phyloP scores from a whole-genome alignment of 2,329 filamentous ascomycete genomes.

The Fusarium siculi region DNA sequence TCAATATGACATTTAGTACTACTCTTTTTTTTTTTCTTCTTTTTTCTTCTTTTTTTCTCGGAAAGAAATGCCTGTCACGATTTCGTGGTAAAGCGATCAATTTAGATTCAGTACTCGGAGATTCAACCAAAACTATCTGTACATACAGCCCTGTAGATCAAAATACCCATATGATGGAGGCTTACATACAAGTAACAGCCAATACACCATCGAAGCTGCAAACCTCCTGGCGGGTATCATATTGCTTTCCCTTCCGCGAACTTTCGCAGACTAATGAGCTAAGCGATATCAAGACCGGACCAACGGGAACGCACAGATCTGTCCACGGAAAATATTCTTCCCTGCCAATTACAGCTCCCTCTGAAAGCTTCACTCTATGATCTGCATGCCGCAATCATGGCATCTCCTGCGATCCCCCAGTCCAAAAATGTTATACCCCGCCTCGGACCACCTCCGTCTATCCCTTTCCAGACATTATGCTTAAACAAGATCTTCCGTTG shows the following conservation, averaged over 20 bases:
- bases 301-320: not conserved
- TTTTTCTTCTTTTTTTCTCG: too few relatives aligned
- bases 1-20: fast-evolving
- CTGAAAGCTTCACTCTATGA: not conserved
- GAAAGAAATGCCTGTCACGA: fast-evolving
- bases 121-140: fast-evolving
- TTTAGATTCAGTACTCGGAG: fast-evolving
- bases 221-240: fast-evolving
- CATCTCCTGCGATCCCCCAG: fast-evolving
- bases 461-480: not conserved
- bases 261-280: not conserved
- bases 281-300: not conserved
- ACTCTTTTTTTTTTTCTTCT: too few relatives aligned
- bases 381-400: not conserved
- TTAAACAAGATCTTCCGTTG: not conserved
- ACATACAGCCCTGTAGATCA: fast-evolving
- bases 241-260: too few relatives aligned
- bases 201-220: fast-evolving
- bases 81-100: fast-evolving
- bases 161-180: fast-evolving
- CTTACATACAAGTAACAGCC: fast-evolving
- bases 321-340: constrained; percentile 15
- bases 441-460: constrained; percentile 8
- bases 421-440: constrained; percentile 4
- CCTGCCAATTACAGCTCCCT: not conserved